Conservation (phyloP, 768 basidiomycete genomes). For the Brasilioporus rufonigricans region DNA sequence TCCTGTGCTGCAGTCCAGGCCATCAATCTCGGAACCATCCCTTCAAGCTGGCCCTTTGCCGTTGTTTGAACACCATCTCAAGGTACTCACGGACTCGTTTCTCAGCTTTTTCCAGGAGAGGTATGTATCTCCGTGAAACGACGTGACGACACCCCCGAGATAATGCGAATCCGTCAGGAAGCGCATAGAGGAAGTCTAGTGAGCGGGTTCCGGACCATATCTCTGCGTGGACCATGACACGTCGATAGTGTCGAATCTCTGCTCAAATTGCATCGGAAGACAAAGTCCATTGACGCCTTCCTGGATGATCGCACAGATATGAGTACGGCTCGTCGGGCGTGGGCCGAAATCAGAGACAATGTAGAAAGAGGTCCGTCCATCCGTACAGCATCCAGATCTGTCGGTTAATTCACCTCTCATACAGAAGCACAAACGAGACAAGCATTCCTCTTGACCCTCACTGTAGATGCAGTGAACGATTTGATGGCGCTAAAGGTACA, state of each 20-base stretch:
- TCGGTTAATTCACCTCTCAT: constrained; percentile 11
- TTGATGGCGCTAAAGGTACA: constrained; percentile 65
- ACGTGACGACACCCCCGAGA: constrained; percentile 15
- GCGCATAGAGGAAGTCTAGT: constrained; percentile 87
- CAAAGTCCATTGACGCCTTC: constrained; percentile 63
- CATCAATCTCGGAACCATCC: constrained; percentile 29
- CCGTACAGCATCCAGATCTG: not conserved
- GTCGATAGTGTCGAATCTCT: constrained; percentile 67
- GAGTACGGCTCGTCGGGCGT: constrained; percentile 66
- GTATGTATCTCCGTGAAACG: constrained; percentile 38
- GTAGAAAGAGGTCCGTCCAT: constrained; percentile 65
- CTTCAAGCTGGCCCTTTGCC: constrained; percentile 54
- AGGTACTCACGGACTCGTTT: constrained; percentile 66
- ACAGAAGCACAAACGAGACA: constrained; percentile 83
- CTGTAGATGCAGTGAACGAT: constrained; percentile 69
- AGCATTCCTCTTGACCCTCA: constrained; percentile 73
- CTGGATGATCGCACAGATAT: constrained; percentile 72
- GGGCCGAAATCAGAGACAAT: constrained; percentile 84
- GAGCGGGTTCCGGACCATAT: constrained; percentile 23
- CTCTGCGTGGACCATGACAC: constrained; percentile 1
- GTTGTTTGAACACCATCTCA: constrained; percentile 71
- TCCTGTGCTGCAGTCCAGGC: constrained; percentile 13
- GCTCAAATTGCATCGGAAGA: constrained; percentile 67
- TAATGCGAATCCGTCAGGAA: constrained; percentile 45
- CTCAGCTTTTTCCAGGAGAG: constrained; percentile 84